Evolutionary conservation across 140 eudicot genomes (phyloP).

Genomic region (Oenanthe javanica): DNA sequence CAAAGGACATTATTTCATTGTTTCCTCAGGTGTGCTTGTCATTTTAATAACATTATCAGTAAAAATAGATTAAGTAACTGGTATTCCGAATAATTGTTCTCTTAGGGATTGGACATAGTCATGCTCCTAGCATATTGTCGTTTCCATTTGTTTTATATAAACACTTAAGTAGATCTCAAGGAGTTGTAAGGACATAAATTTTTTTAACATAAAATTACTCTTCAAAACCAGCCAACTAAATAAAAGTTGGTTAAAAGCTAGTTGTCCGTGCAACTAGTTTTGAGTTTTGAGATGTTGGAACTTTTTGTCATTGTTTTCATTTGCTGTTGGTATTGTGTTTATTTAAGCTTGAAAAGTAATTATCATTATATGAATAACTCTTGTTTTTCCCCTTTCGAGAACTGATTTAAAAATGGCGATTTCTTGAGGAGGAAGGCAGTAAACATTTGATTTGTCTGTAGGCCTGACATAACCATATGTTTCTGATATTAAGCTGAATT

Average conservation of each 20-base stretch:
- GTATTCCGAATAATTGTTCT: background rate
- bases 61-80: background rate
- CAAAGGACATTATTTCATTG: constrained; percentile 78
- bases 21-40: constrained; percentile 73
- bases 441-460: background rate
- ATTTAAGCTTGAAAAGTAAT: background rate
- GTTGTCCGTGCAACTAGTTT: background rate
- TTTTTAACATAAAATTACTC: background rate
- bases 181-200: background rate
- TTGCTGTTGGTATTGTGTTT: background rate
- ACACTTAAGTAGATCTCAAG: background rate
- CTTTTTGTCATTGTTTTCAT: background rate
- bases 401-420: background rate
- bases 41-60: background rate
- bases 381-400: background rate
- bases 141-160: background rate
- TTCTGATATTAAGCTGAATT: no score
- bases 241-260: background rate
- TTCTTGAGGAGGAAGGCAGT: background rate
- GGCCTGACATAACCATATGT: background rate
- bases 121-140: background rate
- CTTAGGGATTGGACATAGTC: background rate
- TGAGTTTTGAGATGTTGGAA: background rate
- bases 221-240: background rate
- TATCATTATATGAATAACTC: background rate